Base-by-base conservation (phyloP, 352 stramenopile species). In the Globisporangium recalcitrans region DNA sequence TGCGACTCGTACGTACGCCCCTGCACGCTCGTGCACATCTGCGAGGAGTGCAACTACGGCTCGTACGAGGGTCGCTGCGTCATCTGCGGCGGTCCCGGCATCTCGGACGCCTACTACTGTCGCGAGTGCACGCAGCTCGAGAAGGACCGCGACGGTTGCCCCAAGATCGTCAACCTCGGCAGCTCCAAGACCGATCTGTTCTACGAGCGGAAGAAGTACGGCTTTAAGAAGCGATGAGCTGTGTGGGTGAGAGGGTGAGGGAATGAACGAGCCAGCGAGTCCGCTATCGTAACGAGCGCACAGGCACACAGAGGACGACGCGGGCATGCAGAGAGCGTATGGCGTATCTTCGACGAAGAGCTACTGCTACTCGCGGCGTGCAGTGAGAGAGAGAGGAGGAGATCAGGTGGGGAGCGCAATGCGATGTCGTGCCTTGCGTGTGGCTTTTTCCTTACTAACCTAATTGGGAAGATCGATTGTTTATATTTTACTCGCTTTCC, bases 1-100 rank as follows among this genome's bases (percentile, higher is more conserved):
- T 99, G 97, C 76, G 97, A 99, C 88, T 99, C 94, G 59, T 99
- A 99, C 78, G 98, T 99, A 47, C 90, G 97, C 48, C 97, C 97
- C 6, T 92, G 88, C 60, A 98, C 88, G 34, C 86, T 99, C 59
- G 97, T 99, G 42, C 94, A 97, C 53, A 97, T 99, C 63, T 99
- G 98, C 78, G 97, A 99, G 70, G 98, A 99, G 81, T 99, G 97
- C 80, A 99, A 99, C 82, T 99, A 99, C 82, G 98, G 98, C 42
- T 97, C 83, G 54, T 98, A 98, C 75, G 75, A 97, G 48, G 88
- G 95, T 38, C 85, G 96, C 31, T 99, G 98, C 74, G 94, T 99
- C 24, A 98, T 99, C 60, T 99, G 97, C 74, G 97, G 97, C 44
- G 97, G 95, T 8, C 77, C 87, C 0, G 98, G 97, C 54, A 98